Evolutionary conservation across 352 stramenopile genomes (phyloP).

Genomic region (Globisporangium parvum): DNA sequence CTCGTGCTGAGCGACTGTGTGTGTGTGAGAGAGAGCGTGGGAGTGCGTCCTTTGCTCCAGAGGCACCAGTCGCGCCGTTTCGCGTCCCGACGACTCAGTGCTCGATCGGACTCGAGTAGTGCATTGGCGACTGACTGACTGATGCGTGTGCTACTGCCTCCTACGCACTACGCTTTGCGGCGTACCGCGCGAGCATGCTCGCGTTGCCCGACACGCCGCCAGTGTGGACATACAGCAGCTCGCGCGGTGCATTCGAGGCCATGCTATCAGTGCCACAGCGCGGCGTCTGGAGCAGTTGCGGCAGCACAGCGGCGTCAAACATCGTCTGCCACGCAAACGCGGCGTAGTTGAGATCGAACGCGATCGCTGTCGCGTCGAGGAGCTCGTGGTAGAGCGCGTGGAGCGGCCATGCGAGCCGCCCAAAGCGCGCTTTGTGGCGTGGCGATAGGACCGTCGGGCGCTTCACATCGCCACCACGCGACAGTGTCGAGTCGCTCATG

Average conservation of each 20-base stretch:
- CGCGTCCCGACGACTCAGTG: no score
- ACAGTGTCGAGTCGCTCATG: conserved; percentile 13
- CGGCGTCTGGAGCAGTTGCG: conserved; percentile 17
- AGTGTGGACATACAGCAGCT: conserved; percentile 80
- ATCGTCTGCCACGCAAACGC: conserved; percentile 72
- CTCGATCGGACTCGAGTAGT: no score
- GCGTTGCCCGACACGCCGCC: conserved; percentile 68
- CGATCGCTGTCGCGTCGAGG: conserved; percentile 43
- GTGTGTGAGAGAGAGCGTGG: background rate
- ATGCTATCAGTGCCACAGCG: no score
- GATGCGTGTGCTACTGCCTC: background rate
- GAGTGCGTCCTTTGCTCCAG: no score
- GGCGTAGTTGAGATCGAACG: conserved; percentile 77
- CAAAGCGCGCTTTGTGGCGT: conserved; percentile 57
- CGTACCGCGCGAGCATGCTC: conserved; percentile 67
- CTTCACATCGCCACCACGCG: background rate
- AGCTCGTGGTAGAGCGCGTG: conserved; percentile 59
- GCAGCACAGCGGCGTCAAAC: conserved; percentile 43
- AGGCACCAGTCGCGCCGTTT: no score
- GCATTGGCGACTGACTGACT: no score
- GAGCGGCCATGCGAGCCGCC: conserved; percentile 47
- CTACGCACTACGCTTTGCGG: conserved; percentile 14
- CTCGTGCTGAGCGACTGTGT: background rate
- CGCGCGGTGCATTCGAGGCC: conserved; percentile 4
- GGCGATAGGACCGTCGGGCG: conserved; percentile 43